Conservation (phyloP, 2,329 filamentous ascomycete genomes). For the Coniochaeta pulveracea region DNA sequence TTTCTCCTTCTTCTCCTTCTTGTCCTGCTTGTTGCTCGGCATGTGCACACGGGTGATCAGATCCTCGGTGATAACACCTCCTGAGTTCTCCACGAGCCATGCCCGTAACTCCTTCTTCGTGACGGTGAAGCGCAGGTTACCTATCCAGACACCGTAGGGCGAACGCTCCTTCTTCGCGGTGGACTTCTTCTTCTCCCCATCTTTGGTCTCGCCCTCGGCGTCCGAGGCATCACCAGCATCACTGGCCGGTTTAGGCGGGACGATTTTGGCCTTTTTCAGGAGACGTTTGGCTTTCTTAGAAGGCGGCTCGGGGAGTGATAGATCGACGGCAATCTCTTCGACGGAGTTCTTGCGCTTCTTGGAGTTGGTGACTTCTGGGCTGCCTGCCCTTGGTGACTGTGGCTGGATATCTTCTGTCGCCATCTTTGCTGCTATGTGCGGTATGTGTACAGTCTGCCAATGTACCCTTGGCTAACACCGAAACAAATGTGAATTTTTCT, state of each 20-base stretch:
- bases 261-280: slow-evolving; percentile 69
- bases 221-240: slow-evolving; percentile 28
- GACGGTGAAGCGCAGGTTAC: slow-evolving; percentile 79
- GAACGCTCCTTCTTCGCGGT: slow-evolving; percentile 48
- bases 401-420: not conserved
- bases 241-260: slow-evolving; percentile 32
- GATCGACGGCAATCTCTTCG: slow-evolving; percentile 78
- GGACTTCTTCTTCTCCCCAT: slow-evolving; percentile 19
- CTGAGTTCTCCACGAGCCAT: slow-evolving; percentile 67
- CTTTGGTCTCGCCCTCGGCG: slow-evolving; percentile 23
- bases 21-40: slow-evolving; percentile 43
- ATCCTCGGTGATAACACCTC: slow-evolving; percentile 51
- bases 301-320: slow-evolving; percentile 80
- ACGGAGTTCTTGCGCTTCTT: slow-evolving; percentile 64
- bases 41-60: slow-evolving; percentile 79
- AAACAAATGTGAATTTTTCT: no score
- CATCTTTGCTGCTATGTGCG: slow-evolving; percentile 1
- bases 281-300: slow-evolving; percentile 89
- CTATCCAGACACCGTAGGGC: slow-evolving; percentile 85
- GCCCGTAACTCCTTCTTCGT: slow-evolving; percentile 63
- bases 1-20: slow-evolving; percentile 11
- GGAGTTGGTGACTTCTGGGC: slow-evolving; percentile 15
- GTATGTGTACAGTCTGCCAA: not conserved
- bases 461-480: not conserved
- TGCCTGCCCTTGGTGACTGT: not conserved